Evolutionary conservation across 805 yeast species (phyloP).

Genomic region (Yarrowia sp.): DNA sequence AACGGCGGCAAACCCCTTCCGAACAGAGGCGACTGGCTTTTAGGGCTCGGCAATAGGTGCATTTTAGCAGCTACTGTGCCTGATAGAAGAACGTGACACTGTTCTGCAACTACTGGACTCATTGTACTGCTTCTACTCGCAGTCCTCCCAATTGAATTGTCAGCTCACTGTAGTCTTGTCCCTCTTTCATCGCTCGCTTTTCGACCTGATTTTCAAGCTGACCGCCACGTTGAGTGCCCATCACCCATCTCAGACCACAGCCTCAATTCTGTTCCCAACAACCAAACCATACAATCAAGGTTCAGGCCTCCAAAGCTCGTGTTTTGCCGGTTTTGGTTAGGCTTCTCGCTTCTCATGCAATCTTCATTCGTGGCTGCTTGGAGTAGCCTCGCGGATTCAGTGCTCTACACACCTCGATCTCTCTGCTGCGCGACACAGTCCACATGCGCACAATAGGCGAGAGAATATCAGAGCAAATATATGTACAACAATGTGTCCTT

Average conservation of each 20-base stretch:
- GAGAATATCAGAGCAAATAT: no score
- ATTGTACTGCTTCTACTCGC: no score
- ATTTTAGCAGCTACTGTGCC: neutral
- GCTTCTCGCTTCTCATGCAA: neutral
- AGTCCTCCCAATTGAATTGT: no score
- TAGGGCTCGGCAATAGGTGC: neutral
- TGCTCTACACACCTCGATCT: no score
- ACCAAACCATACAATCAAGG: neutral
- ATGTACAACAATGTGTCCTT: no score
- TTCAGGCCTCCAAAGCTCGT: neutral
- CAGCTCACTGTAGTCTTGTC: no score
- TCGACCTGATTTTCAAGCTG: neutral
- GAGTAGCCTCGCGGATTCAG: neutral
- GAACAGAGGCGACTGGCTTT: neutral
- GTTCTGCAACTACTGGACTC: no score
- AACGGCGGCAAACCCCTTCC: neutral
- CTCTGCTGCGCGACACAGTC: no score
- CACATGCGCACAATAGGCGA: no score
- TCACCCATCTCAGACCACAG: neutral
- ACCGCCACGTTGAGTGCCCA: neutral
- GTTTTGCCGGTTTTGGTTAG: neutral
- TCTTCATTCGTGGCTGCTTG: neutral
- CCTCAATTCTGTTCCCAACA: neutral
- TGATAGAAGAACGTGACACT: no score
- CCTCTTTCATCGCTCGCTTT: neutral